Evolutionary conservation across 2,329 filamentous ascomycete species (phyloP).

Genomic region (Hymenotorrendiella dingleyae): DNA sequence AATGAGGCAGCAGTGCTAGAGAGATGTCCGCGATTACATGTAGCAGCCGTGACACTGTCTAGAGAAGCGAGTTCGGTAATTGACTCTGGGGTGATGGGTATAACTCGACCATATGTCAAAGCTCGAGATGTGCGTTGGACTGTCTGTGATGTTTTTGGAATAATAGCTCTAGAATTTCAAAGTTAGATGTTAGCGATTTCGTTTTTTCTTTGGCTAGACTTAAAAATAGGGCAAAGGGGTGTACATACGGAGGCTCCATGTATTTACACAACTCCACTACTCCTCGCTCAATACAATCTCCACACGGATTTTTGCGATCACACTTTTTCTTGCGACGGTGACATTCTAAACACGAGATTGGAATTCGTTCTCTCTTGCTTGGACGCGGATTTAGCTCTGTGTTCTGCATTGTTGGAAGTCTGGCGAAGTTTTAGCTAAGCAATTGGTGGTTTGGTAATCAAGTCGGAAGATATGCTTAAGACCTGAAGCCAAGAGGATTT

Average conservation of each 20-base stretch:
- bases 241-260: not conserved
- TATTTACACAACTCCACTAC: not conserved
- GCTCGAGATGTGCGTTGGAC: not conserved
- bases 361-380: slow-evolving; percentile 1
- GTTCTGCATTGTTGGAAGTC: too few species aligned
- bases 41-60: too few species aligned
- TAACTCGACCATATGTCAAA: not conserved
- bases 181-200: not conserved
- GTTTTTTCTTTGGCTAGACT: too few species aligned
- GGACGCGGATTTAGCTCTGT: too few species aligned
- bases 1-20: not conserved
- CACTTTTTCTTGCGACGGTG: slow-evolving; percentile 6
- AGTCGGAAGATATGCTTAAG: too few species aligned
- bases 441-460: too few species aligned
- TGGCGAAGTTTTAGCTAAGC: too few species aligned
- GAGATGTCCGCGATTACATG: not conserved
- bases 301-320: not conserved
- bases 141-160: not conserved
- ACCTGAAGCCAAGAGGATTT: too few species aligned
- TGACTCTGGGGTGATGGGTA: slow-evolving; percentile 2
- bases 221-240: not conserved
- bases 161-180: not conserved
- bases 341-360: slow-evolving; percentile 3
- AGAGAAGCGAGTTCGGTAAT: not conserved
- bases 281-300: not conserved